Evolutionary conservation across 2,329 filamentous ascomycete genomes (phyloP), one percentile per base, ranked within the genome.

Genomic region (Xylariaceae sp.): DNA sequence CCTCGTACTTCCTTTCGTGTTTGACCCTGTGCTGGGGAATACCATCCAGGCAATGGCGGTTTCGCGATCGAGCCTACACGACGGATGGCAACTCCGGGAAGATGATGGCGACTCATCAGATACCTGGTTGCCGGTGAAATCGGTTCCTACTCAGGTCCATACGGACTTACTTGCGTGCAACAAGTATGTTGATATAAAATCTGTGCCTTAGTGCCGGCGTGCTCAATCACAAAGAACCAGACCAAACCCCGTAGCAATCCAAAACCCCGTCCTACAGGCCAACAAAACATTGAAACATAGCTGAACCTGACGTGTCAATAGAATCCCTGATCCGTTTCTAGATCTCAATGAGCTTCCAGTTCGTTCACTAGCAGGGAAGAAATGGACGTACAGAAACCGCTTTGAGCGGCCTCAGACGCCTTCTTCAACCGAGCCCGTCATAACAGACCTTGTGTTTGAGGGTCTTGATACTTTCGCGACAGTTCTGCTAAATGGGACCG

Each of bases 391-490:
- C 62, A 71, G 71, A 7, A 74, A 71, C 18, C 43, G 50, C 1
- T 72, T 73, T 52, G 41, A 49, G 11, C 60, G 56, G 11, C 62
- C 63, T 36, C 35, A 12, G 36, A 44, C 31, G 14, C 9, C 35
- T 6, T n/a, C 33, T 17, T 46, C 52, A 15, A 47, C 49, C 30
- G 33, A 15, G 11, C 32, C 54, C 17, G 62, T 65, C 30, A 57
- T 57, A 7, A 68, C 71, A 15, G 73, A 80, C 14, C 67, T 86
- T 5, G 77, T 81, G 10, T 84, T 86, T 49, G 75, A 84, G 56
- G 83, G 83, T 0, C 73, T 86, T 1, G 83, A 86, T 59, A 86
- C 82, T 0, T 83, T 82, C 54, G 80, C 81, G 1, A 78, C 72
- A 0, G 80, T 84, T 33, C 71, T 59, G 10, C 69, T 86, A 15